Evolutionary conservation across 305 asterid species (phyloP), one percentile per base, ranked within the genome.

Genomic region (Withania somnifera): DNA sequence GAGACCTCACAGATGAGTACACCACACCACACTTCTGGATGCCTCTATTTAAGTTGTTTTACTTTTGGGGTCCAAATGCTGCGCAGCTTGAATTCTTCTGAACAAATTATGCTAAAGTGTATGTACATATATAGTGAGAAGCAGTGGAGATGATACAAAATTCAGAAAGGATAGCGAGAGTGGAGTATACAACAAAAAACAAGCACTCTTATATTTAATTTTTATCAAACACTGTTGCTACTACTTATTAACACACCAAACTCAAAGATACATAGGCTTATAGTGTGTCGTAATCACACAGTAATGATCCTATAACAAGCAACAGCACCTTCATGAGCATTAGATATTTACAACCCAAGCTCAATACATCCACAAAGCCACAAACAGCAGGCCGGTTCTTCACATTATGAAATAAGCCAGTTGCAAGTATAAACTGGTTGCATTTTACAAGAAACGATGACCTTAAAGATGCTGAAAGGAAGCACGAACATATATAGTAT

Each of bases 261-360:
- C 14, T 9, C 32, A 78, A 58, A 82, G 47, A 32, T 60, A 60
- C 76, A 54, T 17, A 32, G 68, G 75, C 30, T 53, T 11, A 67
- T 11, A 78, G 11, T 32, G 79, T 64, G 66, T 63, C 79, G 57
- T 38, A 51, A 53, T 67, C 51, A 66, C 73, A 57, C 40, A 83
- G n/a, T 24, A 8, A 26, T 47, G 28, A 50, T 78, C 45, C 54
- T 15, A 58, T 58, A 58, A 78, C 83, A 77, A 78, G 22, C 64
- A 82, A 42, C 71, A 40, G 79, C 69, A 78, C 26, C n/a, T 71
- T 56, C 82, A 58, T 66, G 81, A 66, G 63, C 80, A 84, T 79
- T 34, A 66, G 54, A 84, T 83, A 90, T 90, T 82, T 87, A 91
- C 94, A 90, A 80, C 61, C 90, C 87, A 88, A 83, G 83, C 86